Percentiles rank a stretch among this genome's conserved stretches.
These are phyloP conservation scores for Globisporangium spiculum DNA, from an alignment of 352 stramenopile genomes.

Conservation along the genomic window DNA sequence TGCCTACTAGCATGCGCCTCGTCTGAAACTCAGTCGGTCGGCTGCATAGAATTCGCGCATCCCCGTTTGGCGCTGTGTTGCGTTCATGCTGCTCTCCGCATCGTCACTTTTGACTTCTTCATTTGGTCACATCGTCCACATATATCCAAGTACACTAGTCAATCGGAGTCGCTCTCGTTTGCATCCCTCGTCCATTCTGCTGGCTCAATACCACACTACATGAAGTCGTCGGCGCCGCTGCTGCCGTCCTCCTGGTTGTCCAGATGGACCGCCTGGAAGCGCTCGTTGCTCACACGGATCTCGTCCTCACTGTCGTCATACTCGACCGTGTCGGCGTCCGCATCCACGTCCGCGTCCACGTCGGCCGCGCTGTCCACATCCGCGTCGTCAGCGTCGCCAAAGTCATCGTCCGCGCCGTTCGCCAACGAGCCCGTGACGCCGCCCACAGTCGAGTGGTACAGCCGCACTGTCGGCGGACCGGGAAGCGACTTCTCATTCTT, in stretches of 20 bases:
- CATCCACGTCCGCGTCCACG: constrained; percentile 50
- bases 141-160: not conserved
- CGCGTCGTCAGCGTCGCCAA: constrained; percentile 30
- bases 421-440: constrained; percentile 1
- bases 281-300: constrained; percentile 88
- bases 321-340: constrained; percentile 82
- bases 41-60: not conserved
- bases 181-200: no score
- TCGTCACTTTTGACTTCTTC: not conserved
- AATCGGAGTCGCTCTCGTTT: no score
- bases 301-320: constrained; percentile 90
- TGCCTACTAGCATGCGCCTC: not conserved
- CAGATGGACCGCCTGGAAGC: constrained; percentile 85
- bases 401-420: constrained; percentile 19
- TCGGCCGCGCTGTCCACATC: constrained; percentile 72
- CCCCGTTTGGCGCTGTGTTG: not conserved
- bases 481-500: constrained; percentile 82
- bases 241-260: constrained; percentile 78
- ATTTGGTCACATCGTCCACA: not conserved
- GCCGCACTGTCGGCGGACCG: constrained; percentile 59
- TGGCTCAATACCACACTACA: constrained; percentile 29
- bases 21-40: not conserved
- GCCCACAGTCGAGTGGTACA: constrained; percentile 68
- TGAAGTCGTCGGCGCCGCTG: constrained; percentile 75
- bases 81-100: not conserved